Conservation (phyloP, 176 grass and related monocot genomes). For the Thinopyrum elongatum region DNA sequence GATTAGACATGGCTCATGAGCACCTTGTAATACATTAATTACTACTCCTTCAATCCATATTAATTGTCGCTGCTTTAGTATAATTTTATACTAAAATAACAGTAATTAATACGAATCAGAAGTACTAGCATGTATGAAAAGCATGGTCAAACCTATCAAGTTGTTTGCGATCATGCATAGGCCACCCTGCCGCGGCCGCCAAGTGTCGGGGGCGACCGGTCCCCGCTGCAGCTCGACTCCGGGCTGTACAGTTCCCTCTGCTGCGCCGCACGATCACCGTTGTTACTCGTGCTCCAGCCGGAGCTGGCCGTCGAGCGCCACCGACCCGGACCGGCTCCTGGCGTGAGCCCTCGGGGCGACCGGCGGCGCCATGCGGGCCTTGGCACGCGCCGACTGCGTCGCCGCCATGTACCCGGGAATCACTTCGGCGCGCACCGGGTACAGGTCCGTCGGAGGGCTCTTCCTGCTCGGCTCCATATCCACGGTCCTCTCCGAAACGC, state of each 20-base stretch:
- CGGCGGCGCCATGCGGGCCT: conserved; percentile 37
- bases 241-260: conserved; percentile 45
- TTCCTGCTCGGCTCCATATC: conserved; percentile 52
- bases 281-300: conserved; percentile 44
- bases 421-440: conserved; percentile 4
- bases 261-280: neutral
- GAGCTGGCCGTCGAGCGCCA: conserved; percentile 38
- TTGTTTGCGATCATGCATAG: conserved; percentile 20
- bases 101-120: too few relatives aligned
- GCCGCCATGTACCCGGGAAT: conserved; percentile 83
- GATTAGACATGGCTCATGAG: neutral
- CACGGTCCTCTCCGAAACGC: conserved; percentile 73
- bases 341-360: conserved; percentile 9
- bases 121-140: neutral
- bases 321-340: conserved; percentile 6
- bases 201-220: conserved; percentile 13
- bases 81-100: too few relatives aligned
- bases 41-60: too few relatives aligned
- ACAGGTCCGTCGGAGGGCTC: conserved; percentile 27
- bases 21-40: too few relatives aligned
- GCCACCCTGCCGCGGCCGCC: conserved; percentile 20
- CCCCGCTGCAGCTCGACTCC: conserved; percentile 56
- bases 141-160: neutral
- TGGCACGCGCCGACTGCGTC: conserved; percentile 73
- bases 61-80: too few relatives aligned